Base-by-base conservation (phyloP, 169 alveolate species). In the Plasmodium knowlesi region DNA sequence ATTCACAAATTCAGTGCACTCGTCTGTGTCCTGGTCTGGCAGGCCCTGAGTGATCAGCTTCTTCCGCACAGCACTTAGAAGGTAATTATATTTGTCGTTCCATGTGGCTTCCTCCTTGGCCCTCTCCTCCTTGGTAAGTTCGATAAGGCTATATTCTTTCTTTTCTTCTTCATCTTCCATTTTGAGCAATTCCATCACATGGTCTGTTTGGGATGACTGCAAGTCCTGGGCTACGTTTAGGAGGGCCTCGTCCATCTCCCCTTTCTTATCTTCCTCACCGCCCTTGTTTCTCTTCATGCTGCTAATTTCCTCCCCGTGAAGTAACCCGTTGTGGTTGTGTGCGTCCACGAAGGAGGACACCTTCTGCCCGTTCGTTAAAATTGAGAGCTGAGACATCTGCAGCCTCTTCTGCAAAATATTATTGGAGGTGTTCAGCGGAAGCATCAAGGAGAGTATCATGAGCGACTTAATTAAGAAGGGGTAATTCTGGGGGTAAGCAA, bases 381-480 rank as follows among this genome's bases (percentile, higher is more conserved):
- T 79, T 25, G 94, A 89, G 8, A 89, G 41, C 32, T 89, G 94
- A 0, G 94, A 78, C 14, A 89, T 79, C 50, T 89, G 94, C 8
- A 89, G 73, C 50, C 94, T 89, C 74, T 89, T 89, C 50, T 89
- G 94, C 53, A 89, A 50, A 25, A 89, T 89, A 5, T 89, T 89
- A 28, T 89, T 89, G 4, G 94, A 89, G 32, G 94, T 89, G 61
- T 89, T 89, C 19, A 89, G 32, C 5, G 94, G 94, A 39, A 89
- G 30, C 88, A 89, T 78, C 50, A 89, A 67, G 73, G 94, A 89
- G 30, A 89, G 89, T 28, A 89, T 89, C 82, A 96, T 93, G 54
- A 96, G 83, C 0, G 98, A 83, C 79, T 94, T 93, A n/a, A 96
- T 89, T 80, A 96, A 92, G 43, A 74, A 92, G 50, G 96, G 97